Base-by-base conservation (phyloP, 148 eudicot species). In the Beta vulgaris region DNA sequence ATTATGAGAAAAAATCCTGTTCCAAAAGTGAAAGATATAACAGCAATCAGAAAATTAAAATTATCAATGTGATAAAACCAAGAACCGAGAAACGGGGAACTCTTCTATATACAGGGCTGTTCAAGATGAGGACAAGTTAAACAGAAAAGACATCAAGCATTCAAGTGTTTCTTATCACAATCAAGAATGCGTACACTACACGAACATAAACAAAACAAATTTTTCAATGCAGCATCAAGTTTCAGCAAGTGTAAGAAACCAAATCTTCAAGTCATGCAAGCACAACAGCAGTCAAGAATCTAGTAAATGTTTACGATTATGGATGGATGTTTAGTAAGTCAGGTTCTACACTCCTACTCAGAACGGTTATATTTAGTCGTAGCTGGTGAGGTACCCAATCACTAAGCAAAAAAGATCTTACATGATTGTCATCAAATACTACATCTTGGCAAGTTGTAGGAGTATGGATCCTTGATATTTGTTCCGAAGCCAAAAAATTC, bases 401-500 rank as follows among this genome's bases (percentile, higher is more conserved):
- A 44, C 10, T 36, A 57, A 5, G 8, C 61, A 77, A n/a, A 72
- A 49, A 79, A 23, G 54, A 79, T 72, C 96, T 88, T 78, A 92
- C 98, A 78, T 95, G 88, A 81, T 92, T 92, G 61, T 84, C 87
- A 71, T 90, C 93, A 86, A 92, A 95, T 66, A 78, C 34, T 57
- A 92, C 76, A 89, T 95, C 97, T 82, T 95, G 99, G 81, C 83
- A 73, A 54, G 86, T 75, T 66, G 92, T 87, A 46, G 55, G 84
- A 61, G 85, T 85, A 63, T 71, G 36, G 66, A 84, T 82, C 65
- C 76, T 83, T 48, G 93, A 90, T 67, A 89, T 84, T 78, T 89
- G 88, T 79, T 88, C 99, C 76, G 86, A 79, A 78, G 96, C 99
- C 73, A 91, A 85, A 68, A 95, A 90, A 81, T 88, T 92, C 99